Base-by-base conservation (phyloP, 257 asterid species). In the Avicennia marina region DNA sequence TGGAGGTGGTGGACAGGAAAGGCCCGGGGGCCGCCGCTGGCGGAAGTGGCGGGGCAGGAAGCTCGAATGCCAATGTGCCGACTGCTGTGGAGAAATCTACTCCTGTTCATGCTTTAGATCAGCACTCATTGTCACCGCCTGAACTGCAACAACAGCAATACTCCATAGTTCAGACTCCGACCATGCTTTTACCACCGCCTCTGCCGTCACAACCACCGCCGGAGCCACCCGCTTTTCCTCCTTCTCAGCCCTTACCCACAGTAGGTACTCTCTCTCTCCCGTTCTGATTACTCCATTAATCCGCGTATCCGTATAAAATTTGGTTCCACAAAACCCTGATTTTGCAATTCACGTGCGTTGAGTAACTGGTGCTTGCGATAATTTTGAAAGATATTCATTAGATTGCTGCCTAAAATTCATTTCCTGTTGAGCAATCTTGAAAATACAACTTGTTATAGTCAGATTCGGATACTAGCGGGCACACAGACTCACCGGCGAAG, bases 1-100 rank as follows among this genome's bases (percentile, higher is more conserved):
- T 81, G 40, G 82, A 81, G 15, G 98, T 81, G 20, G 87, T 80
- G 51, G 96, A 87, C 55, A 72, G 64, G 63, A 90, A 73, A 44
- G 76, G 50, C 3, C 74, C 42, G 43, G 53, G 31, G 34, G 20
- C 40, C 7, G 16, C 22, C 4, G 38, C 26, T 1, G 40, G 7
- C n/a, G 53, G 34, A 38, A 31, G 67, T 6, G 48, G 42, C 4
- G 55, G 54, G 8, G 56, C 33, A 6, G 75, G 74, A 19, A 41
- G 62, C 32, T 48, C 63, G 6, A 54, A 2, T 11, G 26, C 18
- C 21, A 53, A 24, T 50, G 12, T 49, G 49, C 31, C 71, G 7
- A 1, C 25, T 56, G 29, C 21, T 9, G 31, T 26, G 29, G 73
- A 27, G 25, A 62, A 38, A 59, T n/a, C 22, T 2, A 29, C 19